Evolutionary conservation across 1,284 basidiomycete species (phyloP).

Genomic region (Boletellus deceptivus): DNA sequence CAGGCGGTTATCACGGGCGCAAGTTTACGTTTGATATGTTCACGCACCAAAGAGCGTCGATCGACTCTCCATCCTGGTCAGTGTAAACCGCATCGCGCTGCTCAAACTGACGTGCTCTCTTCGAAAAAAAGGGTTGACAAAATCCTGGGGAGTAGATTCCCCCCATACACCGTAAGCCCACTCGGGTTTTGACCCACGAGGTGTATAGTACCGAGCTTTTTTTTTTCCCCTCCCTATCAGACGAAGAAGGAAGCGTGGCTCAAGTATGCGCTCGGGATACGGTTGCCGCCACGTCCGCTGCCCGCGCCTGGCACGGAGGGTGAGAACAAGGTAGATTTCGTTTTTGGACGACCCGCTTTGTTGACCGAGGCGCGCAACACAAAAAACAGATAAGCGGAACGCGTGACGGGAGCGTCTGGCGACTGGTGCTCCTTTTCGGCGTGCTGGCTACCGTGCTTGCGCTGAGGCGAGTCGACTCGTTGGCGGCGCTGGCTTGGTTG

Average conservation of each 20-base stretch:
- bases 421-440: constrained; percentile 6
- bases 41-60: constrained; percentile 59
- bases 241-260: constrained; percentile 27
- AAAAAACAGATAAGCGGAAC: constrained; percentile 5
- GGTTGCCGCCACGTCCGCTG: constrained; percentile 25
- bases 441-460: constrained; percentile 10
- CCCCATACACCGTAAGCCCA: constrained; percentile 58
- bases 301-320: constrained; percentile 10
- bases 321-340: constrained; percentile 13
- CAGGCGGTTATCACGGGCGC: constrained; percentile 62
- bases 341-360: background rate
- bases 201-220: background rate
- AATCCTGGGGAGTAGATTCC: constrained; percentile 56
- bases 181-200: background rate
- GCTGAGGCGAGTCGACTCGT: constrained; percentile 1
- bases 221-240: constrained; percentile 6
- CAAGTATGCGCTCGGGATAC: constrained; percentile 10
- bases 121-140: constrained; percentile 49
- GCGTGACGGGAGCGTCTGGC: background rate
- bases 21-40: constrained; percentile 69
- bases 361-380: constrained; percentile 11
- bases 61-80: constrained; percentile 67
- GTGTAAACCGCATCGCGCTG: constrained; percentile 5
- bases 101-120: background rate
- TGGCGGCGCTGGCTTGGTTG: constrained; percentile 1